Percentiles rank a stretch among this genome's conserved stretches.
Conservation (phyloP, 2,329 filamentous ascomycete species). For the Corniculantispora saksenae region DNA sequence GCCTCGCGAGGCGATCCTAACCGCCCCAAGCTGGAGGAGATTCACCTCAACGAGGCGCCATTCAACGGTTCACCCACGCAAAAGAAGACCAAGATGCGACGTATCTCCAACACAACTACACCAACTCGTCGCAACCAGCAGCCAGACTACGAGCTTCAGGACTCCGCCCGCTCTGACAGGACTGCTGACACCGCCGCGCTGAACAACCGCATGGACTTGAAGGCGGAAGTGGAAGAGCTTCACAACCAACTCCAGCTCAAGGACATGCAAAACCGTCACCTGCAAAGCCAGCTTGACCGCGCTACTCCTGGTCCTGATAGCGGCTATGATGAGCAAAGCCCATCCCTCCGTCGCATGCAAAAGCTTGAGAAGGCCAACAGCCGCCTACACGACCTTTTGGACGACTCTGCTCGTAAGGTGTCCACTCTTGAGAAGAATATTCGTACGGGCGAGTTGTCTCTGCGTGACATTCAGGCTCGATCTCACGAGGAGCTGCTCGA, state of each 20-base stretch:
- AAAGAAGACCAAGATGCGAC: slow-evolving; percentile 56
- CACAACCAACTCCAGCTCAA: slow-evolving; percentile 93
- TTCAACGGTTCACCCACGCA: slow-evolving; percentile 75
- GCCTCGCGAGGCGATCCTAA: slow-evolving; percentile 71
- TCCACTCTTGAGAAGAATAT: slow-evolving; percentile 86
- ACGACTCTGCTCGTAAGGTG: slow-evolving; percentile 90
- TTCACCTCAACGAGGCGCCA: slow-evolving; percentile 79
- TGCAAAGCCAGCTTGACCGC: slow-evolving; percentile 83
- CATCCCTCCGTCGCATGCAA: slow-evolving; percentile 77
- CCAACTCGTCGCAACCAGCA: slow-evolving; percentile 66
- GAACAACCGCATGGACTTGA: slow-evolving; percentile 88
- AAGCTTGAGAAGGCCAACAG: slow-evolving; percentile 92
- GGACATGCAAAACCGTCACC: slow-evolving; percentile 92
- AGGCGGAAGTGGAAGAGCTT: slow-evolving; percentile 84
- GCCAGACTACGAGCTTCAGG: slow-evolving; percentile 62
- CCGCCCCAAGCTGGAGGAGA: slow-evolving; percentile 80
- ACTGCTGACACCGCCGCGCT: slow-evolving; percentile 79
- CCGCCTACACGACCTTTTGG: slow-evolving; percentile 88
- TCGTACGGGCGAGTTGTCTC: slow-evolving; percentile 80
- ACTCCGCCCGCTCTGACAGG: slow-evolving; percentile 81
- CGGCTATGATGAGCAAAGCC: slow-evolving; percentile 72
- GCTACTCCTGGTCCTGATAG: slow-evolving; percentile 62
- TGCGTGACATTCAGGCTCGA: slow-evolving; percentile 88
- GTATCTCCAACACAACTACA: slow-evolving; percentile 74
- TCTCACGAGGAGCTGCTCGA: slow-evolving; percentile 94